These are phyloP conservation scores for Stylonectria norvegica DNA, from an alignment of 2,329 filamentous ascomycete genomes.

Conservation along the genomic window DNA sequence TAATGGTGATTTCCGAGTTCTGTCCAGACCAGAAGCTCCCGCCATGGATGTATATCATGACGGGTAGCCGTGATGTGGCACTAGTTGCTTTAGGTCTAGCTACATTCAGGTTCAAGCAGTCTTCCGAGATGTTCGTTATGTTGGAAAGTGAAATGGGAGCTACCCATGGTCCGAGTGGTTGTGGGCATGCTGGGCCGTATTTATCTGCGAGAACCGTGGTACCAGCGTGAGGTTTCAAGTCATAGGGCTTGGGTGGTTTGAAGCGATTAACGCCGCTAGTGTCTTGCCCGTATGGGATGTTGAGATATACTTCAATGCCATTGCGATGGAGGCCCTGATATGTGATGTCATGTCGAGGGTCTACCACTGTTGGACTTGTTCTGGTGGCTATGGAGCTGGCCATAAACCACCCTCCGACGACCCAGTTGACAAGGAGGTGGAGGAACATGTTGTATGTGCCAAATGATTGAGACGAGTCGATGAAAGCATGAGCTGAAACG, in stretches of 20 bases:
- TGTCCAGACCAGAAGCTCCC: constrained; percentile 32
- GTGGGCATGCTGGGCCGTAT: constrained; percentile 44
- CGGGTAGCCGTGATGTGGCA: constrained; percentile 28
- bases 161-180: constrained; percentile 31
- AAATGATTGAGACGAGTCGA: no score
- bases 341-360: constrained; percentile 30
- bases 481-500: no score
- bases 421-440: not conserved
- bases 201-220: constrained; percentile 36
- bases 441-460: not conserved
- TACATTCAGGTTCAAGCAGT: constrained; percentile 36
- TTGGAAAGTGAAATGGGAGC: constrained; percentile 33
- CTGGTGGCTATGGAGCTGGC: not conserved
- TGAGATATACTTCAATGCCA: constrained; percentile 45
- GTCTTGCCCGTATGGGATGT: constrained; percentile 46
- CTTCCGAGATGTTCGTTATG: constrained; percentile 37
- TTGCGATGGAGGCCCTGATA: constrained; percentile 43
- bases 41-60: constrained; percentile 36
- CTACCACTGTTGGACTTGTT: constrained; percentile 7
- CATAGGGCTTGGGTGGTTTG: constrained; percentile 39
- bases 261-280: constrained; percentile 45
- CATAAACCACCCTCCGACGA: not conserved
- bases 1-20: constrained; percentile 31
- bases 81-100: constrained; percentile 27
- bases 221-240: constrained; percentile 29